A percentile compares a stretch with the other conserved stretches of the same genome.
phyloP scores from a whole-genome alignment of 2,329 filamentous ascomycete species.

The Aschersonia sp. region DNA sequence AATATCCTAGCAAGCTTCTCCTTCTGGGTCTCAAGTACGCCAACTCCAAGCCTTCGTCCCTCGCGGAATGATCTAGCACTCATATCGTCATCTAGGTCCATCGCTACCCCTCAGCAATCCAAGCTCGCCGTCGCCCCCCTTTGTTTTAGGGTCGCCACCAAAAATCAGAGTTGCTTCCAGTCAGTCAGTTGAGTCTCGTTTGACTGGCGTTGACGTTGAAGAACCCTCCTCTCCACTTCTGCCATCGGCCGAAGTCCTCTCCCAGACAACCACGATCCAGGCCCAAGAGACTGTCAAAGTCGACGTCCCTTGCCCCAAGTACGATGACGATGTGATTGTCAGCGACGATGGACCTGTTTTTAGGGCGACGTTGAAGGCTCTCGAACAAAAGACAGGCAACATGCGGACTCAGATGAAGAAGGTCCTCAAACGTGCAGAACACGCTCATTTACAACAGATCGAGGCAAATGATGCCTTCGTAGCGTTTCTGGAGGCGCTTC shows the following conservation, averaged over 20 bases:
- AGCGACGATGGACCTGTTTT: slow-evolving; percentile 92
- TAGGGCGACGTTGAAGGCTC: slow-evolving; percentile 85
- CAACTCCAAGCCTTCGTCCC: neutral
- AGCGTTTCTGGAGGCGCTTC: slow-evolving; percentile 71
- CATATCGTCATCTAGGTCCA: slow-evolving; percentile 22
- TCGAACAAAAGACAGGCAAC: slow-evolving; percentile 92
- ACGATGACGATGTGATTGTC: slow-evolving; percentile 69
- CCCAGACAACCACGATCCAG: slow-evolving; percentile 11
- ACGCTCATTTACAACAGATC: slow-evolving; percentile 63
- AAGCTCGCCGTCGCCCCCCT: slow-evolving; percentile 53
- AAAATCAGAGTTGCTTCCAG: slow-evolving; percentile 73
- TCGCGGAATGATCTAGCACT: neutral
- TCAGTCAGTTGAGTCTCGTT: slow-evolving; percentile 72
- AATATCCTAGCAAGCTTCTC: slow-evolving; percentile 84
- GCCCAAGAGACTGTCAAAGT: slow-evolving; percentile 53
- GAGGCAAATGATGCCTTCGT: slow-evolving; percentile 76
- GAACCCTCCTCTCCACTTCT: slow-evolving; percentile 41
- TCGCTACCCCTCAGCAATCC: slow-evolving; percentile 36
- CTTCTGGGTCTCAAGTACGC: slow-evolving; percentile 80
- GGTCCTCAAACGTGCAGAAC: slow-evolving; percentile 85
- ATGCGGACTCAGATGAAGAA: slow-evolving; percentile 95
- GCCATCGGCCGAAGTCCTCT: slow-evolving; percentile 20
- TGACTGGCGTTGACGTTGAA: slow-evolving; percentile 57
- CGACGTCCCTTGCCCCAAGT: slow-evolving; percentile 74
- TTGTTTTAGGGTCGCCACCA: slow-evolving; percentile 58